Conservation (phyloP, 352 stramenopile species). For the Phytophthora brassicae region DNA sequence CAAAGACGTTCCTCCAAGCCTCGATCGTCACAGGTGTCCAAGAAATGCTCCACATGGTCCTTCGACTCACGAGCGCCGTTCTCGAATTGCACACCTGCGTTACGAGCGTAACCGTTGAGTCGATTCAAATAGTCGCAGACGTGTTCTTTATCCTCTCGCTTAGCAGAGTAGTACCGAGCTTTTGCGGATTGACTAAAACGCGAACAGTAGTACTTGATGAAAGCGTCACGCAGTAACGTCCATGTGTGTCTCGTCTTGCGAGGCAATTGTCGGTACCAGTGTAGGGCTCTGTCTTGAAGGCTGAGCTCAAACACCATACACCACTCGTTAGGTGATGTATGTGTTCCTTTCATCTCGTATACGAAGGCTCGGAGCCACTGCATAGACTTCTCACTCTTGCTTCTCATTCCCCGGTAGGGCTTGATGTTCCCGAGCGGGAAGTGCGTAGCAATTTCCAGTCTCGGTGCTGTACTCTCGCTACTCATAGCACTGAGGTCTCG, state of each 20-base stretch:
- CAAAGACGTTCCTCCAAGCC: background rate
- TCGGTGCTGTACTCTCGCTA: background rate
- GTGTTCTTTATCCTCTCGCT: background rate
- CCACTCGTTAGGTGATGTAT: background rate
- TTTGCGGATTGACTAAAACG: background rate
- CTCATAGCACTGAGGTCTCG: background rate
- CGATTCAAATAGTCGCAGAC: background rate
- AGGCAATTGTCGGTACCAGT: background rate
- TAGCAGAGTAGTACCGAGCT: slow-evolving; percentile 7
- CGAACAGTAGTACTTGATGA: slow-evolving; percentile 1
- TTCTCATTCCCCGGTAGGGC: background rate
- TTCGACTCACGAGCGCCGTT: background rate
- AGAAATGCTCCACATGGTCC: background rate
- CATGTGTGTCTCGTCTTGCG: background rate
- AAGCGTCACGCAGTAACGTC: background rate
- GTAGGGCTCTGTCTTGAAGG: background rate
- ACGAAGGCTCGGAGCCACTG: slow-evolving; percentile 6
- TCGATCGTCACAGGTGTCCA: background rate
- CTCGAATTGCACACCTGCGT: background rate
- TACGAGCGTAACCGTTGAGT: too few species aligned
- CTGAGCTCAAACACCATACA: background rate
- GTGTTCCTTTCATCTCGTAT: background rate
- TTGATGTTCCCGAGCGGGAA: background rate
- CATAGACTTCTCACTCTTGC: slow-evolving; percentile 6
- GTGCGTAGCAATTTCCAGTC: background rate